These are phyloP conservation scores for Colletotrichum noveboracense DNA, from an alignment of 2,329 filamentous ascomycete species.

Conservation along the genomic window DNA sequence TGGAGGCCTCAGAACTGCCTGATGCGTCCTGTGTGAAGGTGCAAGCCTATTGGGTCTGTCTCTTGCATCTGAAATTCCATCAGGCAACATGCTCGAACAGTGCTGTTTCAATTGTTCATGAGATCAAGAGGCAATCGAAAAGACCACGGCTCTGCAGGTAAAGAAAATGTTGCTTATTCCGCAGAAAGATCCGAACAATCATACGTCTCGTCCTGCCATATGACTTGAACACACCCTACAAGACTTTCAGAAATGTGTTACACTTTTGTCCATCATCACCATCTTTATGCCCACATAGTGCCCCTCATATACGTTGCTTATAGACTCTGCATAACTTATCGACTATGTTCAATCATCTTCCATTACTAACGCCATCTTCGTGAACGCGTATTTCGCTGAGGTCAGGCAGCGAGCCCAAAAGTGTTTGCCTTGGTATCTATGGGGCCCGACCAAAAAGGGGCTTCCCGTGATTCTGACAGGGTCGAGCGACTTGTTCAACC, in stretches of 20 bases:
- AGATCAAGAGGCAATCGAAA: not conserved
- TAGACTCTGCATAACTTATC: not conserved
- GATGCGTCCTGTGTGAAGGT: fast-evolving
- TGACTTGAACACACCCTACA: not conserved
- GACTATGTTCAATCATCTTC: not conserved
- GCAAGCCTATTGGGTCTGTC: not conserved
- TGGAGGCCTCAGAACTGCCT: not conserved
- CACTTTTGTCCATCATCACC: not conserved
- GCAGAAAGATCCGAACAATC: not conserved
- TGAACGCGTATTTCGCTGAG: not conserved
- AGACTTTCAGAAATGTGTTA: not conserved
- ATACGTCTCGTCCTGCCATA: not conserved
- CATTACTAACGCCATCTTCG: not conserved
- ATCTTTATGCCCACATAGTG: not conserved
- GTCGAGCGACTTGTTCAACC: too few species aligned
- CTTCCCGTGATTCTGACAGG: not conserved
- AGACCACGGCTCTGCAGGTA: fast-evolving
- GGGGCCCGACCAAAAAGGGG: not conserved
- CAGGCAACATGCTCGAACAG: too few species aligned
- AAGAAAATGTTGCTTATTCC: not conserved
- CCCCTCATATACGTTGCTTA: not conserved
- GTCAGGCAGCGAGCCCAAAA: not conserved
- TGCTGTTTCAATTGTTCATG: too few species aligned
- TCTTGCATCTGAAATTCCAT: too few species aligned
- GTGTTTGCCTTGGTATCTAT: not conserved